These are phyloP conservation scores for Gymnopilus junonius DNA, from an alignment of 768 basidiomycete genomes.

Conservation along the genomic window DNA sequence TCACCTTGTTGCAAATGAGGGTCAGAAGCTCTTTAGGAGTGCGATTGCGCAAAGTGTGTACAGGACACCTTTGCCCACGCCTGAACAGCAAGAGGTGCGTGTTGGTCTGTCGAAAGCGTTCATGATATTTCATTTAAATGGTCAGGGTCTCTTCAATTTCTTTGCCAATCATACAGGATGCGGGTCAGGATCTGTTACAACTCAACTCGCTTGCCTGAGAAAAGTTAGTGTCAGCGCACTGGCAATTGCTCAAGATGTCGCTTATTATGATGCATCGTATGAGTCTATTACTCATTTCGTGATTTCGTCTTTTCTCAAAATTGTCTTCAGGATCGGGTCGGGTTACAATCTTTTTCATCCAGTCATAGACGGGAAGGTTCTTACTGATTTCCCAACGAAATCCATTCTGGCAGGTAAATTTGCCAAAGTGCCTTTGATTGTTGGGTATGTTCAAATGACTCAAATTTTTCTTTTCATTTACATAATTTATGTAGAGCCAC, in stretches of 20 bases:
- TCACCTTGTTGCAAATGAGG: constrained; percentile 53
- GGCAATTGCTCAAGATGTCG: constrained; percentile 58
- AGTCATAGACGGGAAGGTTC: constrained; percentile 55
- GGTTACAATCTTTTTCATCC: constrained; percentile 55
- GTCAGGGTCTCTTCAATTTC: constrained; percentile 55
- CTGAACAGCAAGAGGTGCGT: constrained; percentile 57
- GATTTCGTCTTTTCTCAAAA: background rate
- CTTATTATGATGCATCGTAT: constrained; percentile 44
- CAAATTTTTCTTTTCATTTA: background rate
- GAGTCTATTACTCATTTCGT: constrained; percentile 13
- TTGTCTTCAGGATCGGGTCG: constrained; percentile 36
- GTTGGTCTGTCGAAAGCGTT: background rate
- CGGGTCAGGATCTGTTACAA: constrained; percentile 34
- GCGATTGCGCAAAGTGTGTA: constrained; percentile 70
- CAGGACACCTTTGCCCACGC: constrained; percentile 52
- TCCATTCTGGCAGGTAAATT: constrained; percentile 50
- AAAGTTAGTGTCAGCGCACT: constrained; percentile 54
- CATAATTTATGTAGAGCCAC: constrained; percentile 43
- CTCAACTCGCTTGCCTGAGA: constrained; percentile 51
- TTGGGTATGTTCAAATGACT: constrained; percentile 46
- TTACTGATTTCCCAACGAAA: constrained; percentile 54
- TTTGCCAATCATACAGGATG: constrained; percentile 57
- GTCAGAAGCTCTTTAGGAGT: constrained; percentile 46
- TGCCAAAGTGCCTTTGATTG: constrained; percentile 56
- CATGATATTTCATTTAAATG: background rate